Evolutionary conservation across 345 rosid species (phyloP).

Genomic region (Hevea brasiliensis): DNA sequence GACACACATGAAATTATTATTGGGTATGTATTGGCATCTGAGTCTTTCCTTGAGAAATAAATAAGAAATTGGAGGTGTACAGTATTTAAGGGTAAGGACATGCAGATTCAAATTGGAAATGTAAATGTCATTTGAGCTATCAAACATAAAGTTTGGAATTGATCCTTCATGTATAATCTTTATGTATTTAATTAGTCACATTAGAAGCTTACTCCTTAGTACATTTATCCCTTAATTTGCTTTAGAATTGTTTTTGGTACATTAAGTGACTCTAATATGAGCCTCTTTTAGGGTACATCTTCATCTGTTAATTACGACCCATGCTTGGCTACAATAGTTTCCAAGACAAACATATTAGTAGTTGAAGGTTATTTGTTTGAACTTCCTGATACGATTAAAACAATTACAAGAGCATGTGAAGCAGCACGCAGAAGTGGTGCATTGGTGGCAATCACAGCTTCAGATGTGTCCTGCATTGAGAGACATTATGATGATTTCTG

Average conservation of each 20-base stretch:
- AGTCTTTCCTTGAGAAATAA: neutral
- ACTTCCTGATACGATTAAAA: slow-evolving; percentile 80
- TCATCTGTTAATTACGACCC: slow-evolving; percentile 71
- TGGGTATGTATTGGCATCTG: neutral
- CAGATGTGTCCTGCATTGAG: slow-evolving; percentile 91
- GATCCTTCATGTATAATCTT: neutral
- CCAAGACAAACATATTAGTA: slow-evolving; percentile 72
- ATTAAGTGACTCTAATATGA: slow-evolving; percentile 3
- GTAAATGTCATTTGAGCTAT: neutral
- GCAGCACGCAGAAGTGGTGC: slow-evolving; percentile 78
- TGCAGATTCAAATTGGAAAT: neutral
- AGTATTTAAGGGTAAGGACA: neutral
- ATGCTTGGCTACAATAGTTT: slow-evolving; percentile 66
- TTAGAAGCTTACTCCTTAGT: neutral
- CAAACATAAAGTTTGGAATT: neutral
- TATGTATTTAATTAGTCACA: neutral
- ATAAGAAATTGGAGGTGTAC: neutral
- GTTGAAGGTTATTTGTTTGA: slow-evolving; percentile 96
- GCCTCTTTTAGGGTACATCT: slow-evolving; percentile 70
- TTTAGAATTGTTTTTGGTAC: neutral
- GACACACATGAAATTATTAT: neutral
- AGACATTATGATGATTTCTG: slow-evolving; percentile 92
- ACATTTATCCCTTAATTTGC: neutral
- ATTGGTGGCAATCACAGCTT: slow-evolving; percentile 87
- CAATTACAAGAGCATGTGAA: slow-evolving; percentile 80